Base-by-base conservation (phyloP, 108 stramenopile species). In the Cyclotella cryptica region DNA sequence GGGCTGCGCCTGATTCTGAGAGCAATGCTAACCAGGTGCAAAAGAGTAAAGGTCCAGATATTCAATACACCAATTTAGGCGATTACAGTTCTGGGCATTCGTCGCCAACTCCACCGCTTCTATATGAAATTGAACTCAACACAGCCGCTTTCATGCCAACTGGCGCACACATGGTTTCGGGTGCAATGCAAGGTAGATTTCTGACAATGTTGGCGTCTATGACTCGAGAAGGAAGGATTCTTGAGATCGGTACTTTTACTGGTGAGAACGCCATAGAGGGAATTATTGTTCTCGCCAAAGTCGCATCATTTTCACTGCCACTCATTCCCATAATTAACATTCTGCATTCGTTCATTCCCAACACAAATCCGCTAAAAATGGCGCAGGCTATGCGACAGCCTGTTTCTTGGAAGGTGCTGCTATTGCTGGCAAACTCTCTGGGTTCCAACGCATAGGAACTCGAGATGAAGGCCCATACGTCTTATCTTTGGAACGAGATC, bases 191-290 rank as follows among this genome's bases (percentile, higher is more conserved):
- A 81, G 97, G 97, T 19, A 75, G 85, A 19, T 78, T 96, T 39
- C 79, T 98, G 43, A 81, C 80, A n/a, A 86, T 86, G 30, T 74
- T 97, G 58, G 87, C 95, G 40, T 82, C 88, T 11, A 86, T 94
- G 87, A 76, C 89, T 42, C 68, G 94, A 43, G 86, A 92, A 44
- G 91, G 90, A 11, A 81, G 94, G 0, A 80, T 95, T 47, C 81
- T 98, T 35, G 98, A 98, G 77, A 69, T 98, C 44, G 98, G 98
- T 10, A 96, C 94, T 3, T 98, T 98, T 66, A 93, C 90, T 55
- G 98, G 98, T 24, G n/a, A n/a, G n/a, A n/a, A n/a, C n/a, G n/a
- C n/a, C n/a, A n/a, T n/a, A n/a, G n/a, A n/a, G n/a, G n/a, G n/a
- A n/a, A n/a, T n/a, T n/a, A n/a, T n/a, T n/a, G n/a, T n/a, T n/a